Conservation (phyloP, 306 rosid species). For the Cyclanthera cordifolia region DNA sequence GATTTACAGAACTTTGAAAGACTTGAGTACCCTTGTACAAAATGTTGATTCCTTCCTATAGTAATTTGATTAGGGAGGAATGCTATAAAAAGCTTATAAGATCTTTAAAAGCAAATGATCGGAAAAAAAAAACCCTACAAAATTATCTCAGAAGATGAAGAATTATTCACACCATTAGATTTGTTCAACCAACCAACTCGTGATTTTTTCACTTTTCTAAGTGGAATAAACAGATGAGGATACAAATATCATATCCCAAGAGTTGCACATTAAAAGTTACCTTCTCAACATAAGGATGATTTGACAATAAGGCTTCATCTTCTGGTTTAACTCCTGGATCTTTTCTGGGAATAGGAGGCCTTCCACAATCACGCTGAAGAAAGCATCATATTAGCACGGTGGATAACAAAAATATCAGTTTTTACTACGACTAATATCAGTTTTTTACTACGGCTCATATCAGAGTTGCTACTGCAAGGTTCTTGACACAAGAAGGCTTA, state of each 20-base stretch:
- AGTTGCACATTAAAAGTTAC: conserved; percentile 19
- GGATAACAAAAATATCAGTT: conserved; percentile 5
- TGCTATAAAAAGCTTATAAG: background rate
- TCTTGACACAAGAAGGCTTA: background rate
- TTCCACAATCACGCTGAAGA: conserved; percentile 76
- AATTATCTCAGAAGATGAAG: background rate
- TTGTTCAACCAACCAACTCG: background rate
- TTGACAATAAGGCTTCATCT: conserved; percentile 72
- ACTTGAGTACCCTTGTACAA: background rate
- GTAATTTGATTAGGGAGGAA: background rate
- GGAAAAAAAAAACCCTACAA: background rate
- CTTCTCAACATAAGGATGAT: conserved; percentile 90
- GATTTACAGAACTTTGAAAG: background rate
- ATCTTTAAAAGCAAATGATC: background rate
- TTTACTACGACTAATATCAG: background rate
- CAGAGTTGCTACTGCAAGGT: background rate
- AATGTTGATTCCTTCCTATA: background rate
- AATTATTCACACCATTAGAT: background rate
- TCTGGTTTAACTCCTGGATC: conserved; percentile 76
- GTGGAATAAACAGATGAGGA: background rate
- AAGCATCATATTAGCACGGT: conserved; percentile 9
- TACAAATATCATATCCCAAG: background rate
- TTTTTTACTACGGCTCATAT: background rate
- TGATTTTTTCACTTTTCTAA: background rate
- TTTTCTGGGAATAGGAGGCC: conserved; percentile 86